Conservation (phyloP, 139 green algal genomes). For the Choricystis sp. region DNA sequence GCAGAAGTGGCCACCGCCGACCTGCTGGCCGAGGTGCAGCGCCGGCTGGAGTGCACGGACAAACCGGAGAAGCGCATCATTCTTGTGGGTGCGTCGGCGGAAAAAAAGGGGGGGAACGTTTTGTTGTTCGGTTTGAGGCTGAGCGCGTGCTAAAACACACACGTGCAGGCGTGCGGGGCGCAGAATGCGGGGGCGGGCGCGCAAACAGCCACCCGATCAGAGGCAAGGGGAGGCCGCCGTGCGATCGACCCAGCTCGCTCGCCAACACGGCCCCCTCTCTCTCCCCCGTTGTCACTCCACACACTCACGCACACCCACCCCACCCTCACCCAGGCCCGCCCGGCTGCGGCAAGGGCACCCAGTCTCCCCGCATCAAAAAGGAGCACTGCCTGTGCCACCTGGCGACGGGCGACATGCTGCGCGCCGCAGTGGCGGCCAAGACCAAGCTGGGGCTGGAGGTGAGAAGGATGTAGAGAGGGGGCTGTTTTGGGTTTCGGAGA, state of each 20-base stretch:
- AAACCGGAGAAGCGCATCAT: conserved; percentile 93
- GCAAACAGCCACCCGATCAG: too few species aligned
- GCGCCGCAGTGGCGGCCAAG: conserved; percentile 68
- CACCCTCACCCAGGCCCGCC: conserved; percentile 52
- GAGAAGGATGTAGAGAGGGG: too few species aligned
- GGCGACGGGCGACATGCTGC: conserved; percentile 89
- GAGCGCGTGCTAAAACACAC: not conserved
- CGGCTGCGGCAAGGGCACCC: conserved; percentile 81
- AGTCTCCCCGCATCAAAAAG: conserved; percentile 85
- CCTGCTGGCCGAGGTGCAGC: conserved; percentile 75
- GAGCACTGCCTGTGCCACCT: conserved; percentile 97
- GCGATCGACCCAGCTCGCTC: not conserved
- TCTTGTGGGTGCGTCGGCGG: conserved; percentile 57
- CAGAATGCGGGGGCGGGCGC: too few species aligned
- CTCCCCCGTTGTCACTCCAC: not conserved
- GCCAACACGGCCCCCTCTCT: too few species aligned
- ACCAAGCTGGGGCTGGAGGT: conserved; percentile 52
- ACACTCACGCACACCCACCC: not conserved
- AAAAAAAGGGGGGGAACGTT: not conserved
- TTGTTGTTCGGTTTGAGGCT: not conserved
- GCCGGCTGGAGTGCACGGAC: conserved; percentile 71
- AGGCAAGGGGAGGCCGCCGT: not conserved
- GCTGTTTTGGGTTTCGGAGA: too few species aligned
- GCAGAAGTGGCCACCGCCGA: conserved; percentile 51
- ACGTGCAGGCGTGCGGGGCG: too few species aligned